Percentiles rank a stretch among this genome's conserved stretches.
phyloP scores from a whole-genome alignment of 257 asterid genomes.

The Gentiana macrophylla region DNA sequence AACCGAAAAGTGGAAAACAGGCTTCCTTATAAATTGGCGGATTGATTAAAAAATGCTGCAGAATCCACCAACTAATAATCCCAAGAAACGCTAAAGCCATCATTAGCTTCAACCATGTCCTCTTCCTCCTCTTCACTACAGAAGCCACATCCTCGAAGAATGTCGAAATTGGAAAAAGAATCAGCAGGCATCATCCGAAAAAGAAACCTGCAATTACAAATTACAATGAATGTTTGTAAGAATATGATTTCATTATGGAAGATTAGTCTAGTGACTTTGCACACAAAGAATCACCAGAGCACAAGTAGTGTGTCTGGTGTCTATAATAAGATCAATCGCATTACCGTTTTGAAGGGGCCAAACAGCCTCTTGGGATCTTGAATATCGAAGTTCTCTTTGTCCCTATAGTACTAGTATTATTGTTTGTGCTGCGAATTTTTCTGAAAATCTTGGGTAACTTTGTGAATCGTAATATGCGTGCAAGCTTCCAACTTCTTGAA shows the following conservation, averaged over 20 bases:
- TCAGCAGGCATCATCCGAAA: not conserved
- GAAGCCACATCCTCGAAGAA: conserved; percentile 1
- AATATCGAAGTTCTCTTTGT: not conserved
- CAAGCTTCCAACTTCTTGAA: conserved; percentile 15
- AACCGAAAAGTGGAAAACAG: not conserved
- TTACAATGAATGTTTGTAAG: not conserved
- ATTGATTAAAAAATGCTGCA: not conserved
- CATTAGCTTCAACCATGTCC: conserved; percentile 3
- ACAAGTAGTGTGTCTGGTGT: no score
- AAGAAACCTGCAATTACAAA: conserved; percentile 8
- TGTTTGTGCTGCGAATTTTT: not conserved
- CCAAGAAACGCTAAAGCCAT: conserved; percentile 1
- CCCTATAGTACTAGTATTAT: not conserved
- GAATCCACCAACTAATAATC: not conserved
- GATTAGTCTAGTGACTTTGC: no score
- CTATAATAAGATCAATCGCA: not conserved
- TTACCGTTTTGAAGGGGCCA: not conserved
- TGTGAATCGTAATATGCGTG: conserved; percentile 3
- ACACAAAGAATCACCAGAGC: no score
- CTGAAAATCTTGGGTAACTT: no score
- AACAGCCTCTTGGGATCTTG: not conserved
- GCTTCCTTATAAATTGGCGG: not conserved
- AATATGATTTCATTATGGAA: not conserved
- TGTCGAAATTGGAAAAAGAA: conserved; percentile 1
- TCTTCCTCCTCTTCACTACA: conserved; percentile 10